Base-by-base conservation (phyloP, 1,284 basidiomycete genomes). In the Malassezia obtusa region DNA sequence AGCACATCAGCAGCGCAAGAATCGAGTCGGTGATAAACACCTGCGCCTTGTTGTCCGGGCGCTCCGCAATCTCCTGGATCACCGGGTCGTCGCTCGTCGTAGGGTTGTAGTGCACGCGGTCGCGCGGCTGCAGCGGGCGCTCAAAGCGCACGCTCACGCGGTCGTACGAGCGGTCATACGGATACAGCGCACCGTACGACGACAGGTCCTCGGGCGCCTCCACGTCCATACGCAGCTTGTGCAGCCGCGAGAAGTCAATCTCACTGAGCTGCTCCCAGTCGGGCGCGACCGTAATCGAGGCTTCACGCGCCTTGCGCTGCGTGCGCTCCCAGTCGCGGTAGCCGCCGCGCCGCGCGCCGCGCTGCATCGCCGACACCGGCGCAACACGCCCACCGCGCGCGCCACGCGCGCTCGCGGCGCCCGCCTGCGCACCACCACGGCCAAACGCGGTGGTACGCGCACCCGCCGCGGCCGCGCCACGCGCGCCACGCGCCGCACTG, bases 1-100 rank as follows among this genome's bases (percentile, higher is more conserved):
- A 85, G 65, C 86, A 89, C 94, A 99, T 98, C 61, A 99, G 83
- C 17, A 95, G 85, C 58, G 87, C 86, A 45, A 99, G 82, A 71
- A 99, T 95, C 60, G 86, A 84, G 78, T 98, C 94, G 33, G 92
- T 98, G 21, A 89, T 86, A 75, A 90, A 98, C 54, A 98, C 83
- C 84, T 86, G 60, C 89, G 81, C 86, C 88, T 72, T 37, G 49
- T 43, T 49, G 30, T 59, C 61, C 14, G 54, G 33, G 26, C 43
- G 24, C 43, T 59, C 44, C 8, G 68, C 58, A 12, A 72, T 56
- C 17, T 71, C 61, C 45, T 65, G 64, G 35, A 73, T 63, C 38
- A 73, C 58, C 9, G 92, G 92, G 76, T 99, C 94, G 67, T 98
- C 94, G 19, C 88, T 91, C 10, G 94, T 96, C 1, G 91, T 92